Percentiles rank a stretch among this genome's conserved stretches.
Conservation (phyloP, 1,284 basidiomycete genomes). For the Cystobasidiaceae sp. region DNA sequence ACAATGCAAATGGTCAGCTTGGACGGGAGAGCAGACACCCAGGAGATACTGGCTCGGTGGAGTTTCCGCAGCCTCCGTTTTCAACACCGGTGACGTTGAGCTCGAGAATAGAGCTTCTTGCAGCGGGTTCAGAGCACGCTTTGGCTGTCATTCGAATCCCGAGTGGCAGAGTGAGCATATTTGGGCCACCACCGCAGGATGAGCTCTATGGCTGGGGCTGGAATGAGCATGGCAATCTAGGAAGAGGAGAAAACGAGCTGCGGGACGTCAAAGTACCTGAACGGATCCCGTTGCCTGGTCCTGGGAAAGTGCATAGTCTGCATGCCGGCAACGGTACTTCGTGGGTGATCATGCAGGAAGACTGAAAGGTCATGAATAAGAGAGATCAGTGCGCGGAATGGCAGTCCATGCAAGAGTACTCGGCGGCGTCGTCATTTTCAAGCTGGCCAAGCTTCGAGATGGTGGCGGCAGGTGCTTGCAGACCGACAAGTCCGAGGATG, state of each 20-base stretch:
- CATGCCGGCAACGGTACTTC: conserved; percentile 26
- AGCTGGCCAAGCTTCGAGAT: neutral
- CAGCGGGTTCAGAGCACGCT: conserved; percentile 77
- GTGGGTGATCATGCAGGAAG: conserved; percentile 1
- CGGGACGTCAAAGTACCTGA: conserved; percentile 33
- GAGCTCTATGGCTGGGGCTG: conserved; percentile 85
- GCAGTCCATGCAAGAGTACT: no score
- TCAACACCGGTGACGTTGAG: neutral
- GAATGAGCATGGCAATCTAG: conserved; percentile 93
- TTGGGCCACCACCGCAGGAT: no score
- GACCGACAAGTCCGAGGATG: neutral
- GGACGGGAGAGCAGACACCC: conserved; percentile 47
- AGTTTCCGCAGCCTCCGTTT: neutral
- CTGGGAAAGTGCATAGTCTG: neutral
- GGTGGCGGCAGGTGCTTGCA: no score
- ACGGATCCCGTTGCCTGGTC: conserved; percentile 7
- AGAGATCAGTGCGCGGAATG: no score
- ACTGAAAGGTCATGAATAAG: neutral
- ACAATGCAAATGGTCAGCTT: conserved; percentile 65
- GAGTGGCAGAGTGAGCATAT: no score
- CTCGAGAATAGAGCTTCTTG: conserved; percentile 46
- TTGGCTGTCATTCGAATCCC: conserved; percentile 50
- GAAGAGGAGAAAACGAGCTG: conserved; percentile 50
- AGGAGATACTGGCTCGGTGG: neutral
- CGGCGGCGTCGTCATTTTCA: neutral